Conservation (phyloP, 2,329 filamentous ascomycete genomes). For the Exophiala oligosperma region DNA sequence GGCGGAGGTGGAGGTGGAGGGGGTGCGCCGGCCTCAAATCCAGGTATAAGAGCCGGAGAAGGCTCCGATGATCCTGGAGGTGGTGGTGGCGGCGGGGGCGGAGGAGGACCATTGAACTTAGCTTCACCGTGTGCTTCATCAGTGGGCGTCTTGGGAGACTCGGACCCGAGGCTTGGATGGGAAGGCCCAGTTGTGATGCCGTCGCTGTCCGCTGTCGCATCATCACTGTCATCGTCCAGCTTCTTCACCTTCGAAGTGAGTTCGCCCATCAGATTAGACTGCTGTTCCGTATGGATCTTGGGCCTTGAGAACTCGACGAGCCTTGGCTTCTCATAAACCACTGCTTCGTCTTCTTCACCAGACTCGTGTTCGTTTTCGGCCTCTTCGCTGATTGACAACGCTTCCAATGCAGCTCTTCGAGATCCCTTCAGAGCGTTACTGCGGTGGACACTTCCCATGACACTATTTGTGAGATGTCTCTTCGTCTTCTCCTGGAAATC, state of each 20-base stretch:
- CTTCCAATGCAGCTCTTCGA: conserved; percentile 39
- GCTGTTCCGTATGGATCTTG: conserved; percentile 60
- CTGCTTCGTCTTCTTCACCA: conserved; percentile 59
- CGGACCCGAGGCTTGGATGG: conserved; percentile 71
- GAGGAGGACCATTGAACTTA: conserved; percentile 42
- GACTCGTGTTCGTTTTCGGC: conserved; percentile 56
- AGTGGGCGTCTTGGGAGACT: conserved; percentile 66
- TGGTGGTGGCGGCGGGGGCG: conserved; percentile 36
- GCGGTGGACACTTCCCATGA: conserved; percentile 71
- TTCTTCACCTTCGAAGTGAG: conserved; percentile 74
- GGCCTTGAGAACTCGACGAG: conserved; percentile 78
- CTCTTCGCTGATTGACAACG: conserved; percentile 38
- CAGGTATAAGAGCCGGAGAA: conserved; percentile 33
- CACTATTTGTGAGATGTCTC: conserved; percentile 67
- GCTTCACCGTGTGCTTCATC: conserved; percentile 63
- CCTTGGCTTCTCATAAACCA: conserved; percentile 75
- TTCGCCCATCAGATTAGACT: conserved; percentile 67
- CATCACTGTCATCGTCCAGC: conserved; percentile 69
- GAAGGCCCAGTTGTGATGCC: conserved; percentile 72
- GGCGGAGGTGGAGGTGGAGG: conserved; percentile 49
- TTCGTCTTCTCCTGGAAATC: conserved; percentile 57
- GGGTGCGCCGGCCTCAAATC: conserved; percentile 45
- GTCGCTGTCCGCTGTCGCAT: conserved; percentile 17
- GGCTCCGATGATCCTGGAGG: conserved; percentile 28
- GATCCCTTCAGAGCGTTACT: conserved; percentile 42